Percentiles rank a stretch among this genome's conserved stretches.
phyloP scores from a whole-genome alignment of 805 yeast species.

The Blastobotrys parvus region DNA sequence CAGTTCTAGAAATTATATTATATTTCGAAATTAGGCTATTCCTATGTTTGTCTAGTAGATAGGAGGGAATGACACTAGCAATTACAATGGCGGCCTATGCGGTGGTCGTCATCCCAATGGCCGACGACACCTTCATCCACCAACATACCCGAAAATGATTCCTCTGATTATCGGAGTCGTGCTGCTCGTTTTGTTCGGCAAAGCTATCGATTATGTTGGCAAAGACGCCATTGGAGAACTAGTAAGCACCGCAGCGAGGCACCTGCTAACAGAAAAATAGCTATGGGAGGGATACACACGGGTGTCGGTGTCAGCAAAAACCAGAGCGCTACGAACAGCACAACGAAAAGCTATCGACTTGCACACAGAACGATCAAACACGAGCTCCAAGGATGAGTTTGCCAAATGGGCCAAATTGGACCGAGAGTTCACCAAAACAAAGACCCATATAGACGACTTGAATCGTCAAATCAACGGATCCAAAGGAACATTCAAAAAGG shows the following conservation, averaged over 20 bases:
- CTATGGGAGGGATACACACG: not conserved
- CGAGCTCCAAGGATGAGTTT: slow-evolving; percentile 88
- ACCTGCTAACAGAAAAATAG: not conserved
- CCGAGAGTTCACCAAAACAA: slow-evolving; percentile 54
- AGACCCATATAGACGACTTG: slow-evolving; percentile 40
- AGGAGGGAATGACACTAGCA: too few relatives aligned
- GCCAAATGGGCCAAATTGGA: slow-evolving; percentile 94
- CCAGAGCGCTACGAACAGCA: slow-evolving; percentile 24
- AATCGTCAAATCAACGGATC: slow-evolving; percentile 29
- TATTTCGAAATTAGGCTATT: too few relatives aligned
- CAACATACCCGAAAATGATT: not conserved
- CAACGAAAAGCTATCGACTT: slow-evolving; percentile 40
- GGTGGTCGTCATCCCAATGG: not conserved
- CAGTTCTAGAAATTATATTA: too few relatives aligned
- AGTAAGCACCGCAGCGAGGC: slow-evolving; percentile 1
- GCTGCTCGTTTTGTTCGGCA: slow-evolving; percentile 32
- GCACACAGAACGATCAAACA: slow-evolving; percentile 45
- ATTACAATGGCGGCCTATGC: too few relatives aligned
- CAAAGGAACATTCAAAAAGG: slow-evolving; percentile 30
- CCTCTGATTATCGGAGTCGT: slow-evolving; percentile 20
- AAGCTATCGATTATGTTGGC: slow-evolving; percentile 33
- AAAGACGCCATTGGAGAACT: slow-evolving; percentile 22
- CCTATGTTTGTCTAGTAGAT: too few relatives aligned
- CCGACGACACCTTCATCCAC: not conserved
- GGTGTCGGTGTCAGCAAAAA: not conserved